Conservation (phyloP, 2,329 filamentous ascomycete genomes). For the Cercospora brassicicola region DNA sequence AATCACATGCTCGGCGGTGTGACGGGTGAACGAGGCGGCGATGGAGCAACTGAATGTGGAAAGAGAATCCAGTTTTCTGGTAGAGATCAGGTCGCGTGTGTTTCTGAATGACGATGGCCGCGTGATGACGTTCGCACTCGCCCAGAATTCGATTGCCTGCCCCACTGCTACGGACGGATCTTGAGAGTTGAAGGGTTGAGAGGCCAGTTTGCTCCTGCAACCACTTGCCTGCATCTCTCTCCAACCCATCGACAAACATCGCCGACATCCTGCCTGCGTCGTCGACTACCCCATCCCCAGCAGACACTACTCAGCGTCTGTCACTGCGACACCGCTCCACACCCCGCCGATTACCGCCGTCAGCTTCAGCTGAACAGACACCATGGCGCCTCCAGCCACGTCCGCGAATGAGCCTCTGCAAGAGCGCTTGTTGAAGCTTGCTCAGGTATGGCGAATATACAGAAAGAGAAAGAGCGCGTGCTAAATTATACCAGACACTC, state of each 20-base stretch:
- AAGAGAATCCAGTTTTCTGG: background rate
- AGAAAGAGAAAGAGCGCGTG: background rate
- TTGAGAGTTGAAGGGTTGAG: background rate
- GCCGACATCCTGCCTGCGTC: background rate
- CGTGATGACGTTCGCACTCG: conserved; percentile 6
- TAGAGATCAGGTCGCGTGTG: background rate
- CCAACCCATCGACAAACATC: background rate
- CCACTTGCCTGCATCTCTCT: background rate
- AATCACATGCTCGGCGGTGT: conserved; percentile 5
- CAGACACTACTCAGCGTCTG: background rate
- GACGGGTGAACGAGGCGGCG: background rate
- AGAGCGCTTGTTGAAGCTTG: conserved; percentile 51
- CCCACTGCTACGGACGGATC: background rate
- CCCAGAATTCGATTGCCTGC: conserved; percentile 4
- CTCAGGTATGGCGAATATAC: conserved; percentile 36
- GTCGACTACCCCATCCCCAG: background rate
- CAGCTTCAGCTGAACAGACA: conserved; percentile 4
- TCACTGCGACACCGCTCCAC: background rate
- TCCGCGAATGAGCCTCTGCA: conserved; percentile 25
- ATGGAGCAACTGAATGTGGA: background rate
- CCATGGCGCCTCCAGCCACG: conserved; percentile 25
- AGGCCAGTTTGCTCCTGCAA: conserved; percentile 1
- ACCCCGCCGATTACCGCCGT: background rate
- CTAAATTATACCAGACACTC: conserved; percentile 63
- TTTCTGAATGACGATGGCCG: conserved; percentile 10